Evolutionary conservation across 2,329 filamentous ascomycete genomes (phyloP).

Genomic region (Pseudocercospora cruenta): DNA sequence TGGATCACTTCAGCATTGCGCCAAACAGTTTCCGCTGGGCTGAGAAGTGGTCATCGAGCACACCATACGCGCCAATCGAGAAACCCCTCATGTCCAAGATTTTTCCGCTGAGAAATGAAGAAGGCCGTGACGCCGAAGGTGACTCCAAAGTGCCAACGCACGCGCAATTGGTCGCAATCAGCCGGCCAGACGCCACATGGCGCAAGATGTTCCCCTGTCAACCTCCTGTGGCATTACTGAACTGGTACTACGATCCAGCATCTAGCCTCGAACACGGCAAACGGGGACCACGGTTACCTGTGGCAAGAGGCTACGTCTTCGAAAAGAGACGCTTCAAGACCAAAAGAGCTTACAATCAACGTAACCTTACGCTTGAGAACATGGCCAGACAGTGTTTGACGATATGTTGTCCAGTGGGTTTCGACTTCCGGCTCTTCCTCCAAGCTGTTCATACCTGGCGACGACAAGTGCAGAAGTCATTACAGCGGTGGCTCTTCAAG

Average conservation of each 20-base stretch:
- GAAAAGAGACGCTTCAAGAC: background rate
- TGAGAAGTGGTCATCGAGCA: background rate
- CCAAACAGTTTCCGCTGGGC: too few relatives aligned
- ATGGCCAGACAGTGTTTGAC: background rate
- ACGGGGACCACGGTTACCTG: too few relatives aligned
- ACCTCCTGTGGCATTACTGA: background rate
- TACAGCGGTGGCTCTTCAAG: background rate
- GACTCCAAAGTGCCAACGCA: background rate
- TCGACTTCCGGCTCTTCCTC: background rate
- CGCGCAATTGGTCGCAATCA: background rate
- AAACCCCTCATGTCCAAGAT: background rate
- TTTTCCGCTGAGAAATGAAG: background rate
- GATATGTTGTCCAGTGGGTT: background rate
- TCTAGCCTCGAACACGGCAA: too few relatives aligned
- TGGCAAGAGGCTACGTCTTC: background rate
- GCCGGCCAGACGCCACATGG: background rate
- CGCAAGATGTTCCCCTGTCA: conserved; percentile 5
- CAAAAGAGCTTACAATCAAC: background rate
- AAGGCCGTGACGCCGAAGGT: background rate
- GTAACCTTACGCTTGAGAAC: background rate
- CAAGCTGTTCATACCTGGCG: background rate
- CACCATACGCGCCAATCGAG: background rate
- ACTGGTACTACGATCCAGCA: too few relatives aligned
- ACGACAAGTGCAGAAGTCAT: background rate
- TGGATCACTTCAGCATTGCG: too few relatives aligned